Percentiles rank a stretch among this genome's conserved stretches.
phyloP scores from a whole-genome alignment of 106 monocot genomes.

The Dioscorea alata region DNA sequence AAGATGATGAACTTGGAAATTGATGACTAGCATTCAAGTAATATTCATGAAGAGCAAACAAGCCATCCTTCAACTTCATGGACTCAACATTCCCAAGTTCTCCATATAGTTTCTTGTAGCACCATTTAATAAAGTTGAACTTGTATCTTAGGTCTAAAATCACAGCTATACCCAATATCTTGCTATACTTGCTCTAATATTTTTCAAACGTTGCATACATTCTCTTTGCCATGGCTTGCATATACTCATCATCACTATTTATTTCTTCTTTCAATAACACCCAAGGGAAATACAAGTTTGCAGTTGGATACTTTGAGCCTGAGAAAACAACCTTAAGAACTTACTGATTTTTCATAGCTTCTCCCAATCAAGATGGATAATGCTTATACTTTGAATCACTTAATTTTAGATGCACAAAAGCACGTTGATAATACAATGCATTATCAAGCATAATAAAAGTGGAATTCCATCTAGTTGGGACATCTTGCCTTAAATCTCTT shows the following conservation, averaged over 20 bases:
- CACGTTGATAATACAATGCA: too few species aligned
- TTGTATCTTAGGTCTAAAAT: not conserved
- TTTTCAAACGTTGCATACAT: not conserved
- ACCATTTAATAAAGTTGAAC: not conserved
- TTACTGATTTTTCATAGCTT: too few species aligned
- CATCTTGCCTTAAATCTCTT: too few species aligned
- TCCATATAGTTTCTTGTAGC: not conserved
- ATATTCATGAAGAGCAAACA: too few species aligned
- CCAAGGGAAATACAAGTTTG: slow-evolving; percentile 3
- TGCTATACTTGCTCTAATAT: not conserved
- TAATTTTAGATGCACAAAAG: too few species aligned
- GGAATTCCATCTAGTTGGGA: too few species aligned
- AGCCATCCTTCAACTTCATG: too few species aligned
- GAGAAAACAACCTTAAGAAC: not conserved
- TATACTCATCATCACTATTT: not conserved
- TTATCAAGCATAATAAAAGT: too few species aligned
- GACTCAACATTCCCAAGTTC: too few species aligned
- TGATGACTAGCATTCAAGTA: not conserved
- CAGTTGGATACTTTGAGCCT: slow-evolving; percentile 5
- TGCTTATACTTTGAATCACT: too few species aligned
- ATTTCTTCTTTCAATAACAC: not conserved
- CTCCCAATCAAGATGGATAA: not conserved
- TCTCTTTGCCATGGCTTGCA: not conserved
- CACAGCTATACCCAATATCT: not conserved
- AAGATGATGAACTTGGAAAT: too few species aligned